These are phyloP conservation scores for Chaetomium olivaceum DNA, from an alignment of 2,329 filamentous ascomycete species.

Conservation along the genomic window DNA sequence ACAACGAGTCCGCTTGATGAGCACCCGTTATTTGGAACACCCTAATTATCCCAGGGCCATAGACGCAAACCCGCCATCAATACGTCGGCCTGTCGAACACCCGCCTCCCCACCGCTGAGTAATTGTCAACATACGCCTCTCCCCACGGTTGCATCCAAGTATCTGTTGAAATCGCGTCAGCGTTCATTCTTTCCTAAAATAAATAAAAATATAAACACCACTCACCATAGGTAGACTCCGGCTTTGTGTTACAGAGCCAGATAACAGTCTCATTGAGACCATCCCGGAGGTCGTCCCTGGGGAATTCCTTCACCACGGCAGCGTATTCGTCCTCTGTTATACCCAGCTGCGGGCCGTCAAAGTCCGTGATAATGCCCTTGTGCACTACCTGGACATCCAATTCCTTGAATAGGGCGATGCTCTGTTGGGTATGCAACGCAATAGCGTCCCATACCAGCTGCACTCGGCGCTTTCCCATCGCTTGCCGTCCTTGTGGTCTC, in stretches of 20 bases:
- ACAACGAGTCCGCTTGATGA: no score
- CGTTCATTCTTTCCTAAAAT: neutral
- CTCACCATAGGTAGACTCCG: conserved; percentile 40
- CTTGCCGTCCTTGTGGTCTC: conserved; percentile 26
- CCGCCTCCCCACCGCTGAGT: conserved; percentile 4
- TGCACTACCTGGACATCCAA: conserved; percentile 41
- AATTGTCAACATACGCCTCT: conserved; percentile 18
- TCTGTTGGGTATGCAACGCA: conserved; percentile 45
- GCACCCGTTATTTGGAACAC: neutral
- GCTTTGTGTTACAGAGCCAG: conserved; percentile 45
- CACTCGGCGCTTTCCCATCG: conserved; percentile 44
- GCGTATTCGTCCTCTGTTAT: conserved; percentile 40
- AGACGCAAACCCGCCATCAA: neutral
- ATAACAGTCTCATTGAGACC: conserved; percentile 42
- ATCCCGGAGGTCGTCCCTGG: conserved; percentile 39
- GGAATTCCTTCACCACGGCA: conserved; percentile 39
- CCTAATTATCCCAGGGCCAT: neutral
- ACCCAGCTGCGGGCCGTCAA: conserved; percentile 38
- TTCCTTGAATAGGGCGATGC: conserved; percentile 46
- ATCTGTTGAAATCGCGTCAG: conserved; percentile 8
- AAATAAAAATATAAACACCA: neutral
- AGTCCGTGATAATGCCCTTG: conserved; percentile 43
- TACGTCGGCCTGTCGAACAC: neutral
- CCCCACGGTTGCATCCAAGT: conserved; percentile 26
- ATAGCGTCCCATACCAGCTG: conserved; percentile 54